Evolutionary conservation across 1,139 yeast genomes (phyloP).

Genomic region (Zygosaccharomyces pseudobailii): DNA sequence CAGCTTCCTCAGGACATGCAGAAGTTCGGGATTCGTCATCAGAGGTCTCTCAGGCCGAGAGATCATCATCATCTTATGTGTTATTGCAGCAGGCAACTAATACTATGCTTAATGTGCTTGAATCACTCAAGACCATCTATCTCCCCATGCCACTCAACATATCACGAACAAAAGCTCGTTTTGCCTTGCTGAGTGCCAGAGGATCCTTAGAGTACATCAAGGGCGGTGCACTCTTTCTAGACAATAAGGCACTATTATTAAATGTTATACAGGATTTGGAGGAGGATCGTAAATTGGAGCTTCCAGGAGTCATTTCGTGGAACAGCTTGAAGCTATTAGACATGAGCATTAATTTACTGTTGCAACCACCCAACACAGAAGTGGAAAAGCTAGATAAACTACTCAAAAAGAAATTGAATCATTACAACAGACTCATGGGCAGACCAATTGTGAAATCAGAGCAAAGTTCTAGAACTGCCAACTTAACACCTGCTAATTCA

Average conservation of each 20-base stretch:
- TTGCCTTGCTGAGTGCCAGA: slow-evolving; percentile 66
- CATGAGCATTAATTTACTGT: slow-evolving; percentile 50
- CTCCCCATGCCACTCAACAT: slow-evolving; percentile 69
- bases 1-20: not conserved
- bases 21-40: slow-evolving; percentile 9
- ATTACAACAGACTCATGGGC: slow-evolving; percentile 29
- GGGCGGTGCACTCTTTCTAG: slow-evolving; percentile 75
- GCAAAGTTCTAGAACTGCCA: slow-evolving; percentile 5
- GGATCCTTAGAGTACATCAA: slow-evolving; percentile 79
- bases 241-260: slow-evolving; percentile 52
- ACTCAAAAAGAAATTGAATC: slow-evolving; percentile 26
- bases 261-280: slow-evolving; percentile 48
- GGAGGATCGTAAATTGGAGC: slow-evolving; percentile 46
- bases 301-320: slow-evolving; percentile 58
- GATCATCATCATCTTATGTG: slow-evolving; percentile 54
- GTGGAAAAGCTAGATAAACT: slow-evolving; percentile 29
- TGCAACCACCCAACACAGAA: slow-evolving; percentile 31
- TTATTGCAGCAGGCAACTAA: slow-evolving; percentile 74
- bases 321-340: slow-evolving; percentile 55
- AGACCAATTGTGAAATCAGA: slow-evolving; percentile 13
- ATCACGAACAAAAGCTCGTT: slow-evolving; percentile 63
- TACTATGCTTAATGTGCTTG: slow-evolving; percentile 56
- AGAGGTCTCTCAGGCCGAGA: slow-evolving; percentile 25
- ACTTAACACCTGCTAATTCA: slow-evolving; percentile 11
- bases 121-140: slow-evolving; percentile 40